Percentiles rank a stretch among this genome's conserved stretches.
Conservation (phyloP, 352 stramenopile species). For the Aphanomyces euteiches region DNA sequence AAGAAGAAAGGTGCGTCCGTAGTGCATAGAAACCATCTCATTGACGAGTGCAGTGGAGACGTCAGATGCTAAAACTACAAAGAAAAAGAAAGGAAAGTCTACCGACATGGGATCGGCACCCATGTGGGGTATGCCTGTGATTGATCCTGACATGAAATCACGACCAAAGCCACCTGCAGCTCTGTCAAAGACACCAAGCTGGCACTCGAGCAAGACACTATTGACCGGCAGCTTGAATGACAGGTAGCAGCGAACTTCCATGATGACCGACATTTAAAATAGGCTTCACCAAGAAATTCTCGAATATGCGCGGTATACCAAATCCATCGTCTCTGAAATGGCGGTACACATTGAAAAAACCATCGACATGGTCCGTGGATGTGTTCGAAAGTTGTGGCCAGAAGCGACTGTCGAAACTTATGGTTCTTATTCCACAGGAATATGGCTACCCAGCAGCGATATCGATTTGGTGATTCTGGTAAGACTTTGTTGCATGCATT, state of each 20-base stretch:
- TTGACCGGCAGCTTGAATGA: conserved; percentile 18
- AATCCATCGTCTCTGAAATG: conserved; percentile 66
- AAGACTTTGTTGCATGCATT: conserved; percentile 5
- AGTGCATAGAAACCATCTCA: not conserved
- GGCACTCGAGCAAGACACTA: not conserved
- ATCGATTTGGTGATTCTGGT: conserved; percentile 81
- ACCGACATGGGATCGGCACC: not conserved
- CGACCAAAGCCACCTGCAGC: not conserved
- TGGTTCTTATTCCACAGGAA: conserved; percentile 80
- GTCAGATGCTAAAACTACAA: not conserved
- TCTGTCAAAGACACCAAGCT: conserved; percentile 16
- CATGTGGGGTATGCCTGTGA: not conserved
- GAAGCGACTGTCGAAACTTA: conserved; percentile 76
- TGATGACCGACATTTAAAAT: not conserved
- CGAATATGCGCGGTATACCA: conserved; percentile 69
- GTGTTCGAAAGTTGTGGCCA: conserved; percentile 67
- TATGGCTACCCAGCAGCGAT: conserved; percentile 83
- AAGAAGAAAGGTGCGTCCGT: conserved; percentile 26
- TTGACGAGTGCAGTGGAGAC: not conserved
- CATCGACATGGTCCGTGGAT: conserved; percentile 65
- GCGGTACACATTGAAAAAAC: conserved; percentile 79
- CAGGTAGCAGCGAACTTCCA: conserved; percentile 10
- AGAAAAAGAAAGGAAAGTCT: conserved; percentile 17
- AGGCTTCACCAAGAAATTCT: conserved; percentile 78
- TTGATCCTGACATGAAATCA: no score